Evolutionary conservation across 1,284 basidiomycete genomes (phyloP).

Genomic region (Trichosporon inkin): DNA sequence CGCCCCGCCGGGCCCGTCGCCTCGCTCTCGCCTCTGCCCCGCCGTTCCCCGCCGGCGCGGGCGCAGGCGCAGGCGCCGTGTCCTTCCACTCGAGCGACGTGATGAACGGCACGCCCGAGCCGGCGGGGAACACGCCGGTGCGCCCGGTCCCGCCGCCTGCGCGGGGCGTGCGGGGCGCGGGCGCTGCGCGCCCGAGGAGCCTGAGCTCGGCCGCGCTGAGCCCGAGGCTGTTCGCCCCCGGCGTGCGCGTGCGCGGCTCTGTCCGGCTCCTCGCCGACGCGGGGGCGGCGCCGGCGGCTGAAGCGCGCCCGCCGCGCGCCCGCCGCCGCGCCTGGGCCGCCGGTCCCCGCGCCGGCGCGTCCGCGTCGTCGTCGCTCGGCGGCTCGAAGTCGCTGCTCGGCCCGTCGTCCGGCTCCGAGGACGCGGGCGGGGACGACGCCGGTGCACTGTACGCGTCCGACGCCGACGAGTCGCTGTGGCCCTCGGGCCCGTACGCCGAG

Average conservation of each 20-base stretch:
- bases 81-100: slow-evolving; percentile 12
- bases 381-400: slow-evolving; percentile 3
- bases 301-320: neutral
- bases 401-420: neutral
- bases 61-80: too few species aligned
- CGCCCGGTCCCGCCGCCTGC: neutral
- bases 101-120: slow-evolving; percentile 32
- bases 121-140: slow-evolving; percentile 24
- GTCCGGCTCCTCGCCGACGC: neutral
- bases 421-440: neutral
- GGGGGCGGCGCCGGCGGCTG: too few species aligned
- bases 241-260: neutral
- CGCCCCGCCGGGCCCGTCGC: too few species aligned
- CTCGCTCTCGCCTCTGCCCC: too few species aligned
- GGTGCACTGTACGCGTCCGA: neutral
- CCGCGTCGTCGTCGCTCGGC: slow-evolving; percentile 7
- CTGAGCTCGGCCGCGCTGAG: neutral
- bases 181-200: neutral
- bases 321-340: neutral
- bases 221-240: neutral
- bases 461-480: neutral
- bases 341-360: neutral
- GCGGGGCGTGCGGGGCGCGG: neutral
- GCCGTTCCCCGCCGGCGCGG: too few species aligned
- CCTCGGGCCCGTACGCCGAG: neutral